Evolutionary conservation across 2,329 filamentous ascomycete genomes (phyloP), one percentile per base, ranked within the genome.

Genomic region (Xylaria sp.): DNA sequence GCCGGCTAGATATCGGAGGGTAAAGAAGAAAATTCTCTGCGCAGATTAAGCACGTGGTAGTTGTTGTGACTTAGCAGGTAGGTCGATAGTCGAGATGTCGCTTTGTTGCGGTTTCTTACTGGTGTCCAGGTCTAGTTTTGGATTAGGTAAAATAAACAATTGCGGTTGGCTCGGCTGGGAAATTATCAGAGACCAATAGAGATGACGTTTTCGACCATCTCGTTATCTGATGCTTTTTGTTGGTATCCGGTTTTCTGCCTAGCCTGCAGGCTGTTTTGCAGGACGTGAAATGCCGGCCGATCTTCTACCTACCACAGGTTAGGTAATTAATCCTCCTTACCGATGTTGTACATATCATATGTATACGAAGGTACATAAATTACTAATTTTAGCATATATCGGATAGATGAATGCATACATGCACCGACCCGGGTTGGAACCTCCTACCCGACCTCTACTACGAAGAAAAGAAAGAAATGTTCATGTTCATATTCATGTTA

Each of bases 81-180:
- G 17, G 17, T 30, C 56, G 6, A 53, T 64, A 64, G 45, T 56
- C 47, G 34, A 34, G 27, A 56, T 56, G 36, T 21, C 42, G 24
- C 39, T 3, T 39, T 45, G 36, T 51, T 57, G 53, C 50, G 48
- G 30, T 55, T 47, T n/a, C 19, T 21, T 32, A 55, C 53, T 54
- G 27, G 42, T 24, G 64, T 67, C 56, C 24, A 14, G 45, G 36
- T 42, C 42, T 54, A 56, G 63, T 57, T 67, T 73, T 27, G 61
- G 68, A 74, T 76, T 76, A 76, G 72, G 75, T 76, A 76, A 76
- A 73, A 70, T 36, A 34, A 76, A 75, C 58, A 56, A 55, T 61
- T 57, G 59, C 62, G 67, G 73, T 75, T 76, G 75, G 75, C 70
- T 69, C 72, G 70, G 67, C 65, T 65, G 64, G 67, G 12, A 42